Evolutionary conservation across 805 yeast genomes (phyloP), one percentile per base, ranked within the genome.

Genomic region (Torulaspora gathmanii): DNA sequence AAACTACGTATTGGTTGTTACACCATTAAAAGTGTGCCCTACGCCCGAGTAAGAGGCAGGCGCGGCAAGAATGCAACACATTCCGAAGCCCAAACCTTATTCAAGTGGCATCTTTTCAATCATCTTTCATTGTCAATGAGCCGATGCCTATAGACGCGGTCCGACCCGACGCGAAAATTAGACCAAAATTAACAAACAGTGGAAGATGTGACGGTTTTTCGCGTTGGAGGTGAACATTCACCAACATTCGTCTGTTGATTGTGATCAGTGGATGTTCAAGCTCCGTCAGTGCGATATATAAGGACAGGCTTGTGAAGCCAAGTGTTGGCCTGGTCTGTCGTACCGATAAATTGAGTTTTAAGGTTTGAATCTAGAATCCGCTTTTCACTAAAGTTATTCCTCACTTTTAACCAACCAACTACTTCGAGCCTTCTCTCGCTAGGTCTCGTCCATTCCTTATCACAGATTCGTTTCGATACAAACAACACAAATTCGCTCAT

Each of bases 391-490:
- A 19, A 12, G 16, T 7, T 13, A 13, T 13, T 13, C 17, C 33
- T 13, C 16, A 3, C 25, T 28, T 30, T 15, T 22, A 23, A 11
- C 27, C 25, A 17, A 5, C 33, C 42, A 31, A 33, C 27, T 31
- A 17, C 37, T 42, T 29, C 47, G 58, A 55, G 58, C 58, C 51
- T 37, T 50, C 38, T 13, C 20, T 20, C 28, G 33, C 41, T 38
- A 33, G 55, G 58, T 55, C 58, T 55, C 58, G 58, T 55, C 58
- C 58, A 55, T 42, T 55, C 58, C 31, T 54, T 51, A 37, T 33
- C 30, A 15, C 33, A 10, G 30, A 27, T 23, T 36, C 28, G 23
- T 17, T 27, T 27, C 20, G 7, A 15, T n/a, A 29, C 44, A 16
- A 30, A 26, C 36, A 15, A n/a, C 2, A 4, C 17, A 33, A 17